Evolutionary conservation across 495 filamentous ascomycete genomes (phyloP).

Genomic region (Pyrenopolyporus hunteri): DNA sequence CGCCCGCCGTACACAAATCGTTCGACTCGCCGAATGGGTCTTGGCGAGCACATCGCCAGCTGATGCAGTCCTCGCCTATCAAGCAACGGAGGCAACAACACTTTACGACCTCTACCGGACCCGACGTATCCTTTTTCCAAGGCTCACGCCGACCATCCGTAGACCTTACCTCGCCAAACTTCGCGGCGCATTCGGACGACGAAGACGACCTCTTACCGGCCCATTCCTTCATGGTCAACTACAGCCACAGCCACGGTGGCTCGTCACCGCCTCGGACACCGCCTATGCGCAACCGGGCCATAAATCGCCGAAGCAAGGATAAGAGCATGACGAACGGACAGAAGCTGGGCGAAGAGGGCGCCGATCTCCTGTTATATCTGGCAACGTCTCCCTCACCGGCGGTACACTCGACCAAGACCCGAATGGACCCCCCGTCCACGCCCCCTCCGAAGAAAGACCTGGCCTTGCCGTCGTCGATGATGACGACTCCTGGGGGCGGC

Average conservation of each 20-base stretch:
- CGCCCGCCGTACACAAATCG: constrained; percentile 65
- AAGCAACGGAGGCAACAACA: constrained; percentile 67
- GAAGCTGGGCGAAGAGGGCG: constrained; percentile 77
- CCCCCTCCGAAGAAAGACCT: constrained; percentile 78
- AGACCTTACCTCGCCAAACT: constrained; percentile 66
- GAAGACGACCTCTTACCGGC: constrained; percentile 78
- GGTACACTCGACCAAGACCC: constrained; percentile 45
- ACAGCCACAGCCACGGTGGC: constrained; percentile 46
- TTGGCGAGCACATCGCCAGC: constrained; percentile 75
- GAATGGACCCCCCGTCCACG: constrained; percentile 79
- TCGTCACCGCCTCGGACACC: constrained; percentile 86
- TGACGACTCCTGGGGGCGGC: constrained; percentile 80
- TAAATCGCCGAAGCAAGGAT: constrained; percentile 48
- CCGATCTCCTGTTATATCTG: constrained; percentile 88
- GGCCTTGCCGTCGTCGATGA: constrained; percentile 81
- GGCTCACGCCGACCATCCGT: constrained; percentile 63
- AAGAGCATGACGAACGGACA: constrained; percentile 41
- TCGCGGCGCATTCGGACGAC: constrained; percentile 71
- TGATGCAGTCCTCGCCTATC: constrained; percentile 83
- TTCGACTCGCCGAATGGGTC: constrained; percentile 62
- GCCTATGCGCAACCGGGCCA: constrained; percentile 63
- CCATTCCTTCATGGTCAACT: constrained; percentile 68
- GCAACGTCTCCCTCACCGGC: constrained; percentile 92
- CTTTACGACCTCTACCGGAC: constrained; percentile 65
- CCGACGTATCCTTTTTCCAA: constrained; percentile 73